phyloP scores from a whole-genome alignment of 768 basidiomycete genomes.

The Lentinula sp. region DNA sequence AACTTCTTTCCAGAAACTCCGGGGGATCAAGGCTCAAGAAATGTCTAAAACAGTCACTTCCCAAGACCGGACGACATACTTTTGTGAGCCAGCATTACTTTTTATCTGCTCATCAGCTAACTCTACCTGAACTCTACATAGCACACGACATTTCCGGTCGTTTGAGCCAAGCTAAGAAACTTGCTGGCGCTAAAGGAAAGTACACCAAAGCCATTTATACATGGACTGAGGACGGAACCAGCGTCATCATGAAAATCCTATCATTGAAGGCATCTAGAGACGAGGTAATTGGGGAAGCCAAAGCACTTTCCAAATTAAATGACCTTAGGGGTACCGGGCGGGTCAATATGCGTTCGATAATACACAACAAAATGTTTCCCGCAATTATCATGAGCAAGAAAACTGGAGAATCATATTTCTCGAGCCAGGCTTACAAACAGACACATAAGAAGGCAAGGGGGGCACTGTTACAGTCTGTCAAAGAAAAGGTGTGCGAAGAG shows the following conservation, averaged over 20 bases:
- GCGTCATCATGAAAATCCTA: not conserved
- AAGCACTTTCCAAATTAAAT: not conserved
- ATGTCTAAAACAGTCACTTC: not conserved
- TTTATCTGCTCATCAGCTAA: not conserved
- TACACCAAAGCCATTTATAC: not conserved
- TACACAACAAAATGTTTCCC: not conserved
- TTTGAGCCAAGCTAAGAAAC: not conserved
- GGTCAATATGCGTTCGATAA: not conserved
- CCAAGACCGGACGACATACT: not conserved
- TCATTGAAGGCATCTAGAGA: not conserved
- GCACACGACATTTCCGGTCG: not conserved
- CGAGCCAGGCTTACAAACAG: not conserved
- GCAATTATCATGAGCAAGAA: not conserved
- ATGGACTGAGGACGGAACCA: not conserved
- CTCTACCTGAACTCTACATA: not conserved
- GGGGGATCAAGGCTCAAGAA: not conserved
- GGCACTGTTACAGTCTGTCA: not conserved
- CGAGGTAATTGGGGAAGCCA: not conserved
- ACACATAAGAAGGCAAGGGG: not conserved
- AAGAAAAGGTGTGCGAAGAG: not conserved
- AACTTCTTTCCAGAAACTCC: not conserved
- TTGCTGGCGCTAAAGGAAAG: not conserved
- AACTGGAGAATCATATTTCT: not conserved
- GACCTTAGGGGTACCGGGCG: not conserved
- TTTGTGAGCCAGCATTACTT: not conserved